Evolutionary conservation across 2,329 filamentous ascomycete genomes (phyloP).

Genomic region (Gyromitra esculenta): DNA sequence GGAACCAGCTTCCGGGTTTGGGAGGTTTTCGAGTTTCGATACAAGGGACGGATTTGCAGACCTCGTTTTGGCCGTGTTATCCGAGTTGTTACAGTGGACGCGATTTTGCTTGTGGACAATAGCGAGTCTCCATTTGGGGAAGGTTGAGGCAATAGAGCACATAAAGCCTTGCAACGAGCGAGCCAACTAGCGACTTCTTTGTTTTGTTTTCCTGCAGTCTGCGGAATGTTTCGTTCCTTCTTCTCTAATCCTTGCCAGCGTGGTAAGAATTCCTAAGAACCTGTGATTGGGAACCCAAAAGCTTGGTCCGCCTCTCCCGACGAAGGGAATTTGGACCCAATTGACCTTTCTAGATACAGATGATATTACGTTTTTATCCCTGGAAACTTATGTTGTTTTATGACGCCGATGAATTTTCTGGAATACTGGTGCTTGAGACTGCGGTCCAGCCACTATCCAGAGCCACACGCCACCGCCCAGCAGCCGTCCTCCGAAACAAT

Average conservation of each 20-base stretch:
- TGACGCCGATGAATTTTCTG: neutral
- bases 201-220: conserved; percentile 4
- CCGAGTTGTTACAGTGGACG: conserved; percentile 33
- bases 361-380: conserved; percentile 16
- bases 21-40: neutral
- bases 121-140: conserved; percentile 22
- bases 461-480: conserved; percentile 6
- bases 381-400: neutral
- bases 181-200: conserved; percentile 13
- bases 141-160: conserved; percentile 42
- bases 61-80: conserved; percentile 20
- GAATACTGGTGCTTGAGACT: conserved; percentile 2
- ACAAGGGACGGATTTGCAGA: neutral
- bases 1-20: conserved; percentile 5
- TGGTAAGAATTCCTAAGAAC: neutral
- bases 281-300: conserved; percentile 13
- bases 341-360: conserved; percentile 34
- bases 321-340: conserved; percentile 14
- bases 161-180: conserved; percentile 8
- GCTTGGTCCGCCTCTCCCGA: conserved; percentile 22
- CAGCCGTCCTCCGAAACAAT: neutral
- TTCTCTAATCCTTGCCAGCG: conserved; percentile 26
- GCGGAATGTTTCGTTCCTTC: conserved; percentile 35
- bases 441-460: neutral
- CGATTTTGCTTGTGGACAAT: conserved; percentile 12